Base-by-base conservation (phyloP, 2,329 filamentous ascomycete genomes). In the Hirsutella rhossiliensis region DNA sequence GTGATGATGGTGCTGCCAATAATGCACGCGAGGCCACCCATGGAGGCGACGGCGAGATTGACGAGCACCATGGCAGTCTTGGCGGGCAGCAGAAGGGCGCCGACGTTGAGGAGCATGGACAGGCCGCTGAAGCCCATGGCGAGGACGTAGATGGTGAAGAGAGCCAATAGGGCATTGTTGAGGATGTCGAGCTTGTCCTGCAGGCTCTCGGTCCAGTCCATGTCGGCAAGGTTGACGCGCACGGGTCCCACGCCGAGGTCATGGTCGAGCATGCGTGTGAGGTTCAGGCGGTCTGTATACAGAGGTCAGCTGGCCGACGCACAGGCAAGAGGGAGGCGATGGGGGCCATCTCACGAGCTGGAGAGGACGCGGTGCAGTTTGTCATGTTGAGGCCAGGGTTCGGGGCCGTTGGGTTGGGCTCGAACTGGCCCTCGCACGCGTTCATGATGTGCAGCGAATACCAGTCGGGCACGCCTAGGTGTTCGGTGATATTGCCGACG, bases 381-480 rank as follows among this genome's bases (percentile, higher is more conserved):
- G 67, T 68, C 17, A 65, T 57, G 47, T 71, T 71, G 46, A 65
- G 62, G 47, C 60, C 61, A 13, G 62, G 56, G 23, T 53, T 53
- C 3, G 56, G 50, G 9, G 45, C 56, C 4, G 67, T 69, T 2
- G 62, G 60, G 43, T 71, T 69, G 28, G 68, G 67, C 36, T 61
- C 59, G 48, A 64, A 74, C 50, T 62, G 50, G 40, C 71, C 71
- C 52, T 71, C 58, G 54, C 71, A 74, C 4, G 61, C 55, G 34
- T 63, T 61, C 66, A 70, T 67, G 51, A 74, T 50, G 49, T 74
- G 71, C 28, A 74, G 47, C 15, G 69, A 72, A 51, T 73, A 74
- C 71, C 71, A 74, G 47, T 73, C 60, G 1, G 64, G 62, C 44
- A 74, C 65, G 20, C 70, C 69, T 27, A 73, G 56, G n/a, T 62